phyloP scores from a whole-genome alignment of 1,139 yeast species.

The Lodderomyces theae region DNA sequence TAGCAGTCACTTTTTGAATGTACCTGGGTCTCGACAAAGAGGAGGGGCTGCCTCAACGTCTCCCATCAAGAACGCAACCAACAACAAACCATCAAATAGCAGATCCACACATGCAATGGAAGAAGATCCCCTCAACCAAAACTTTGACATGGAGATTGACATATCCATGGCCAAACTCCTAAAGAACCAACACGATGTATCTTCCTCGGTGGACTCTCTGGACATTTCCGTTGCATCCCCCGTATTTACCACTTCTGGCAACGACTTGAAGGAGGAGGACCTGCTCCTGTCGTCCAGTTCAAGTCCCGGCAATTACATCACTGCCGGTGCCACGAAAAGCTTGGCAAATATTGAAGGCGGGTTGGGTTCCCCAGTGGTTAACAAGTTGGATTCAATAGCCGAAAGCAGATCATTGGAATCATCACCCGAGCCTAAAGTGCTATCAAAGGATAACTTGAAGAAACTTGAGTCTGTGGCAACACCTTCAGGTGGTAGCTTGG shows the following conservation, averaged over 20 bases:
- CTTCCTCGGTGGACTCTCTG: constrained; percentile 41
- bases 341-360: neutral
- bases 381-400: constrained; percentile 42
- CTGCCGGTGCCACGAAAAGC: neutral
- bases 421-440: constrained; percentile 29
- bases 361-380: constrained; percentile 1
- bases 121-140: constrained; percentile 10
- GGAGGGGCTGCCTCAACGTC: neutral
- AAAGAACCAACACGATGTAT: constrained; percentile 17
- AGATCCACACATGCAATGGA: neutral
- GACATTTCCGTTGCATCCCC: constrained; percentile 30
- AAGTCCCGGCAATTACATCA: constrained; percentile 8
- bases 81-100: neutral
- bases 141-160: constrained; percentile 44
- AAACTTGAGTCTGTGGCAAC: too few relatives aligned
- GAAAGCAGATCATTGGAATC: constrained; percentile 36
- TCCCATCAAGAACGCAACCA: neutral
- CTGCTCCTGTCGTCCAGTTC: constrained; percentile 42
- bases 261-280: constrained; percentile 34
- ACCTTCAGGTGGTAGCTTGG: too few relatives aligned
- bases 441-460: constrained; percentile 14
- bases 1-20: neutral
- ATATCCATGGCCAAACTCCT: constrained; percentile 45
- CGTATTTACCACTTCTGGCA: constrained; percentile 31
- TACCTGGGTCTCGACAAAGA: neutral